phyloP scores from a whole-genome alignment of 352 stramenopile species.

The Phytophthora cryptogea region DNA sequence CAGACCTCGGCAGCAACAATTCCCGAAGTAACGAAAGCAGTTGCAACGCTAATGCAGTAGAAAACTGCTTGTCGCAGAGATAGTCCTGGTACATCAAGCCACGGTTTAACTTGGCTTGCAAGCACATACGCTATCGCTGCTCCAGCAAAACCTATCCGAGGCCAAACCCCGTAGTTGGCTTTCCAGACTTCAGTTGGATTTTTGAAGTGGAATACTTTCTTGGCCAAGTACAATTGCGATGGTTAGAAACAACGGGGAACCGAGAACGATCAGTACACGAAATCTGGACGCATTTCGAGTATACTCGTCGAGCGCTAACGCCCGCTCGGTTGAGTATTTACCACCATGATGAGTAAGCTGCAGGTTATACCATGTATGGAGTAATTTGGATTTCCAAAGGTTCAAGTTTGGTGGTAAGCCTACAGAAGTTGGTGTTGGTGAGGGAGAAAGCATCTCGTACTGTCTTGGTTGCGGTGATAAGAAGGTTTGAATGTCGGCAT shows the following conservation, averaged over 20 bases:
- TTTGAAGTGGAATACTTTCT: slow-evolving; percentile 15
- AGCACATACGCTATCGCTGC: not conserved
- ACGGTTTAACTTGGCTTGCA: not conserved
- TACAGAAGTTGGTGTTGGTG: too few relatives aligned
- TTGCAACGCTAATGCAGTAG: not conserved
- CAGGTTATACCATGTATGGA: not conserved
- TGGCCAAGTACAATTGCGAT: slow-evolving; percentile 4
- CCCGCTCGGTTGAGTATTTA: slow-evolving; percentile 1
- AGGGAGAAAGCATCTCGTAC: too few relatives aligned
- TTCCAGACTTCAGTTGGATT: slow-evolving; percentile 6
- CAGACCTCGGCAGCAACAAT: not conserved
- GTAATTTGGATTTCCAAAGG: not conserved
- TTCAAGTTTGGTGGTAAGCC: too few relatives aligned
- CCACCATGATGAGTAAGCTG: not conserved
- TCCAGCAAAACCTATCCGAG: not conserved
- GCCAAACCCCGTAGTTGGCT: slow-evolving; percentile 16
- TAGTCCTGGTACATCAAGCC: slow-evolving; percentile 5
- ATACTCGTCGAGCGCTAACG: not conserved
- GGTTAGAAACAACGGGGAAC: not conserved
- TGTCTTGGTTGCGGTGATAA: too few relatives aligned
- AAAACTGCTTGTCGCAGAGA: not conserved
- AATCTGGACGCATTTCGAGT: not conserved
- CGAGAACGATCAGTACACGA: not conserved
- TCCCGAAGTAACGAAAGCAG: not conserved
- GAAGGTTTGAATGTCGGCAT: too few relatives aligned